Conservation (phyloP, 2,329 filamentous ascomycete species). For the Parafenestella ontariensis region DNA sequence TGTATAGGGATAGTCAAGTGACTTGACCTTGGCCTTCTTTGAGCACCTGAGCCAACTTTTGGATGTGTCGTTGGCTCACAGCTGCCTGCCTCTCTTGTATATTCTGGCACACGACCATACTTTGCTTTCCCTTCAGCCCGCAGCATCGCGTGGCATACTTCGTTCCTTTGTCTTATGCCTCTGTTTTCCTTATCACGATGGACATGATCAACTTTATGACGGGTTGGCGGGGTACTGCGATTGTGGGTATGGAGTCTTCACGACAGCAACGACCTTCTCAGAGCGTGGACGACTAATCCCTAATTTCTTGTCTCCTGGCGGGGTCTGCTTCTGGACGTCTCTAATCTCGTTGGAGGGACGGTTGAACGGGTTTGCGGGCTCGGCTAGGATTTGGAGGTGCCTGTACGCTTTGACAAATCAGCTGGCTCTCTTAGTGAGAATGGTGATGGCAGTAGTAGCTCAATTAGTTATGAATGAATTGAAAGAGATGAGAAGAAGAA, state of each 20-base stretch:
- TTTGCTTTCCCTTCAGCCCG: constrained; percentile 25
- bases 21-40: not conserved
- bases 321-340: constrained; percentile 22
- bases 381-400: constrained; percentile 2
- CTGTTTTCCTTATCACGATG: constrained; percentile 31
- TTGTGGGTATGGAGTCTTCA: constrained; percentile 20
- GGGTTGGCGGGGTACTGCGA: constrained; percentile 18
- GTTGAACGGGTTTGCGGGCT: constrained; percentile 8
- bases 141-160: constrained; percentile 19
- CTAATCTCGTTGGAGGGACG: constrained; percentile 5
- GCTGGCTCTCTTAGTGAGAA: constrained; percentile 14
- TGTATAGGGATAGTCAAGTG: not conserved
- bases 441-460: constrained; percentile 19
- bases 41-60: not conserved
- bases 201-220: constrained; percentile 33
- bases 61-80: constrained; percentile 8
- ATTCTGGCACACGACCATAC: constrained; percentile 28
- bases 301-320: constrained; percentile 24
- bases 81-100: constrained; percentile 31
- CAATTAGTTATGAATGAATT: constrained; percentile 29
- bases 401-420: constrained; percentile 21
- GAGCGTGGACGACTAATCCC: constrained; percentile 30
- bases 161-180: constrained; percentile 22
- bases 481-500: constrained; percentile 23
- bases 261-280: constrained; percentile 28